Base-by-base conservation (phyloP, 495 filamentous ascomycete genomes). In the Xanthoparmelia taractica region DNA sequence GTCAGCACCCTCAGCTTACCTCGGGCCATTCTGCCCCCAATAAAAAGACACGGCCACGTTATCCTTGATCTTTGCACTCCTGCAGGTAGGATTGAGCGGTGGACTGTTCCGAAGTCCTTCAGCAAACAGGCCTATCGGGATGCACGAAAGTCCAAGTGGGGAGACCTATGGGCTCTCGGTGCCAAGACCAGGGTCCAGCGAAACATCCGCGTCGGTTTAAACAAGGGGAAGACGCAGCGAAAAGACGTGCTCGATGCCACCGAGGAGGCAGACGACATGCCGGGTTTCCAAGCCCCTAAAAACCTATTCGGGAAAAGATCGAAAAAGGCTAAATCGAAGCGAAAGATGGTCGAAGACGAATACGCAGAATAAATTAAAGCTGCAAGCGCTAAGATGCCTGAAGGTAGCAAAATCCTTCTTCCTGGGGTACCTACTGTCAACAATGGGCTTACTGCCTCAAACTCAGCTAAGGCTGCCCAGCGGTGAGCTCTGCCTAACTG, bases 91-190 rank as follows among this genome's bases (percentile, higher is more conserved):
- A 84, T 97, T n/a, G 94, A 98, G 75, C 90, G 94, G 48, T 98
- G 94, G 94, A 90, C 86, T 0, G 85, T 98, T 0, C 89, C 94
- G 2, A 85, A 84, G 61, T 90, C 86, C 45, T 95, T 85, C 73
- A 86, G 87, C 65, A 86, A 82, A 62, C 82, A 86, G 66, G 90
- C 90, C 4, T 97, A 89, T 76, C 87, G 86, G 52, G 95, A 98
- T 70, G 95, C 95, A 34, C 85, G 93, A 63, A 98, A 98, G 73
- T 81, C 87, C 0, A 73, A 73, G 43, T 97, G 94, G 94, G 94
- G 95, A 50, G 94, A 98, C 73, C 76, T 97, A 25, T 98, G 94
- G 94, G 91, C 92, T 8, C 78, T 98, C 4, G 95, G 93, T 1
- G 92, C 92, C 10, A 98, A 97, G 82, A 95, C 90, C 0, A 80